A percentile compares a stretch with the other conserved stretches of the same genome.
Evolutionary conservation across 805 yeast genomes (phyloP).

Genomic region (Hanseniaspora meyeri): DNA sequence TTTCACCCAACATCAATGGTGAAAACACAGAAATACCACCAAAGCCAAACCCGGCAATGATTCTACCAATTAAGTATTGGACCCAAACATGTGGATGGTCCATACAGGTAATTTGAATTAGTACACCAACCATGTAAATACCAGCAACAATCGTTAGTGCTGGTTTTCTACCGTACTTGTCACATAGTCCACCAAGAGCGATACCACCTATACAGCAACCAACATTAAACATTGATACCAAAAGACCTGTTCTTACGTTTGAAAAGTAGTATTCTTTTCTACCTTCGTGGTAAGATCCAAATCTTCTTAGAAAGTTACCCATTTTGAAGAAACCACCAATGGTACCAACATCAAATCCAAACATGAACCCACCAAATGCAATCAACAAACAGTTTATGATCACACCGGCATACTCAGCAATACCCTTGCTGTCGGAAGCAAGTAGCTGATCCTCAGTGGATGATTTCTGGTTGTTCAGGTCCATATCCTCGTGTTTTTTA

Average conservation of each 20-base stretch:
- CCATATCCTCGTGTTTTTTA: background rate
- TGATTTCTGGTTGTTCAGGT: background rate
- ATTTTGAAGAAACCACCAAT: constrained; percentile 57
- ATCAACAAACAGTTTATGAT: constrained; percentile 32
- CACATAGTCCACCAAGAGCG: constrained; percentile 45
- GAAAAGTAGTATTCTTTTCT: constrained; percentile 38
- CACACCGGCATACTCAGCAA: constrained; percentile 22
- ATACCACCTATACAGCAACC: constrained; percentile 67
- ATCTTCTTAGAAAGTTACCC: constrained; percentile 43
- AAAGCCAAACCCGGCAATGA: constrained; percentile 59
- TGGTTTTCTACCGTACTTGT: constrained; percentile 51
- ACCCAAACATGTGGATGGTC: constrained; percentile 40
- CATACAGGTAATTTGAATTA: constrained; percentile 54
- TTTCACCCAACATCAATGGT: constrained; percentile 60
- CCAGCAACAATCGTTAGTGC: constrained; percentile 52
- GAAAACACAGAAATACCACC: constrained; percentile 68
- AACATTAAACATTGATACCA: constrained; percentile 52
- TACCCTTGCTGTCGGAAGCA: background rate
- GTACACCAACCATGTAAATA: constrained; percentile 53
- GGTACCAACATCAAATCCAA: constrained; percentile 75
- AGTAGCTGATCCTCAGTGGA: background rate
- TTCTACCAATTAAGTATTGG: constrained; percentile 60
- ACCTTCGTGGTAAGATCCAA: constrained; percentile 35
- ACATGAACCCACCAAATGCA: constrained; percentile 67
- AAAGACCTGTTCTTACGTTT: constrained; percentile 43